These are phyloP conservation scores for Aciculosporium take DNA, from an alignment of 2,329 filamentous ascomycete species.

Conservation along the genomic window DNA sequence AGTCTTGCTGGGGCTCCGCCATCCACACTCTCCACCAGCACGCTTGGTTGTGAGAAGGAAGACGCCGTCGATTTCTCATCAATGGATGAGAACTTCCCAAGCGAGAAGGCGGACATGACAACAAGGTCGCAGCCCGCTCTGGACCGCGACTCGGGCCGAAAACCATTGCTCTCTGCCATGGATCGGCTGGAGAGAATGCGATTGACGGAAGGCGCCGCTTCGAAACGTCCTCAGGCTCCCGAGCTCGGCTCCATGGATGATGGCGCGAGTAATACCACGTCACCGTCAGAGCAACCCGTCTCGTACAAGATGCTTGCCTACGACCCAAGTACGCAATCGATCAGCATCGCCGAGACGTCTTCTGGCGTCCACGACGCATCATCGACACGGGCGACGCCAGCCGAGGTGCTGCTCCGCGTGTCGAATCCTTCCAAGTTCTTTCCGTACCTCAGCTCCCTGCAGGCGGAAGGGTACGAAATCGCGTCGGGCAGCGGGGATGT, in stretches of 20 bases:
- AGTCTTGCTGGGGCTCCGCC: neutral
- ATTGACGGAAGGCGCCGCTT: slow-evolving; percentile 24
- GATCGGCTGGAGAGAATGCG: slow-evolving; percentile 6
- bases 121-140: slow-evolving; percentile 17
- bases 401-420: slow-evolving; percentile 45
- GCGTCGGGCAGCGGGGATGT: slow-evolving; percentile 48
- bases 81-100: slow-evolving; percentile 28
- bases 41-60: slow-evolving; percentile 10
- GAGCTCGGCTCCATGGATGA: slow-evolving; percentile 34
- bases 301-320: slow-evolving; percentile 54
- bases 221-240: slow-evolving; percentile 31
- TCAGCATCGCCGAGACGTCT: slow-evolving; percentile 46
- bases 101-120: slow-evolving; percentile 9
- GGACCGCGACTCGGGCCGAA: slow-evolving; percentile 11
- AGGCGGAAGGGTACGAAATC: slow-evolving; percentile 51
- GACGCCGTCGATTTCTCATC: slow-evolving; percentile 20
- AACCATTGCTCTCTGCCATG: slow-evolving; percentile 2
- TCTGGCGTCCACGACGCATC: slow-evolving; percentile 34
- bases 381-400: slow-evolving; percentile 38
- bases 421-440: slow-evolving; percentile 52
- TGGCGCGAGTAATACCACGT: slow-evolving; percentile 19
- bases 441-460: slow-evolving; percentile 43
- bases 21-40: neutral
- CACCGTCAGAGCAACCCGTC: slow-evolving; percentile 15
- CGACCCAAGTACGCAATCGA: slow-evolving; percentile 40